Evolutionary conservation across 208 protist species (phyloP).

Genomic region (Leishmania guyanensis): DNA sequence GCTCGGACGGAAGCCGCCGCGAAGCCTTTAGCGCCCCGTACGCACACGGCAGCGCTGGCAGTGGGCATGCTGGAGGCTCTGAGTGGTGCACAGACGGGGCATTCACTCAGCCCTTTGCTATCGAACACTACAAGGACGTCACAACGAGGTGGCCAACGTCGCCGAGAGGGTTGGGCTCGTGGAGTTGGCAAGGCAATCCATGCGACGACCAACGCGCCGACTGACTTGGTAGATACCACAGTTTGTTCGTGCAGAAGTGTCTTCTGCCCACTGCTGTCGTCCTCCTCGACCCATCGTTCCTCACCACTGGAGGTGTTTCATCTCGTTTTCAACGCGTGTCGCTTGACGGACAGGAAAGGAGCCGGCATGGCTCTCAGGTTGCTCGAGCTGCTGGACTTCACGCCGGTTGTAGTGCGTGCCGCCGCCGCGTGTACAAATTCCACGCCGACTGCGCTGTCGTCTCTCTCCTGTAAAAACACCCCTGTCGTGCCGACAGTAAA

Average conservation of each 20-base stretch:
- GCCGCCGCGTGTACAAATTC: neutral
- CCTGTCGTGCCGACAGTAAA: neutral
- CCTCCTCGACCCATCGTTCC: neutral
- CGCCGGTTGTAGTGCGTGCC: conserved; percentile 33
- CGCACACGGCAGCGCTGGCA: neutral
- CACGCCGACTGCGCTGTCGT: neutral
- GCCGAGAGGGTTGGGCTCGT: neutral
- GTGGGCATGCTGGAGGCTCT: conserved; percentile 13
- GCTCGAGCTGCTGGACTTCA: conserved; percentile 47
- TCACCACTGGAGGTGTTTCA: conserved; percentile 4
- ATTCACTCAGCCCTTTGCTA: neutral
- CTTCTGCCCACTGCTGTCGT: neutral
- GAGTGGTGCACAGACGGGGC: too few relatives aligned
- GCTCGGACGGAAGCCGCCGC: neutral
- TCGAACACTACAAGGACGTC: neutral
- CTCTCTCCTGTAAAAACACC: neutral
- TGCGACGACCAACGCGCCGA: neutral
- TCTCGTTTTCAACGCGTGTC: neutral
- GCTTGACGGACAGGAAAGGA: neutral
- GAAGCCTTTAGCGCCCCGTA: neutral
- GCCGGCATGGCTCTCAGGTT: conserved; percentile 23
- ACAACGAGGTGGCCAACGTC: neutral
- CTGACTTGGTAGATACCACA: neutral
- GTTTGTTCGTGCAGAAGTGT: neutral
- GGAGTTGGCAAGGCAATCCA: neutral